Evolutionary conservation across 2,329 filamentous ascomycete genomes (phyloP), one percentile per base, ranked within the genome.

Genomic region (Domatiomyces globalis): DNA sequence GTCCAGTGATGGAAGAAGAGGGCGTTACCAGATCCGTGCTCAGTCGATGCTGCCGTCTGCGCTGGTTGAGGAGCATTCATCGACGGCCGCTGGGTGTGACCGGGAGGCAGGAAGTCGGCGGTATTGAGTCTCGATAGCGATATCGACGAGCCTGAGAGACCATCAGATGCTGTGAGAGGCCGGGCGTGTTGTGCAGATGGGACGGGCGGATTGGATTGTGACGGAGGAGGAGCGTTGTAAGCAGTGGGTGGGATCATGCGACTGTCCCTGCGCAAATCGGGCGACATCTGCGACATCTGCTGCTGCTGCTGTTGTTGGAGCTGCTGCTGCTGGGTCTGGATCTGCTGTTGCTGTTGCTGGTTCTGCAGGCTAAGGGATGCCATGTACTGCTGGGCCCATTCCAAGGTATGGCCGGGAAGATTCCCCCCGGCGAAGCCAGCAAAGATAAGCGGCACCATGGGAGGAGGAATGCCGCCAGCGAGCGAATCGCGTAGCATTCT

Each of bases 1-100:
- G 90, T 85, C 87, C 88, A 95, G 65, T 94, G 87, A 63, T 94
- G 87, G 65, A 95, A 95, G 67, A 87, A 92, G 46, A 94, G 85
- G 19, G 83, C 84, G 0, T 84, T 81, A 43, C 84, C 86, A 17
- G 80, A 45, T 20, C n/a, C 43, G 9, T 45, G 43, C 19, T 27
- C 43, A 2, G 15, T 45, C 9, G 58, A 17, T 33, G 54, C 18
- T 29, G 54, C 48, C 20, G 57, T 46, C n/a, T 60, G 56, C 33
- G 51, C 52, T 48, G 55, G 54, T 49, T 53, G 59, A 49, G 53
- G 57, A 45, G 46, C 51, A 42, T 55, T 17, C 20, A 54, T 54
- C 25, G 45, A 49, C 45, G 56, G 45, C 56, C 47, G 54, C 46
- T 25, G 59, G 49, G 55, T 57, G 63, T 62, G 58, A 51, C 52